These are phyloP conservation scores for Pyrenophora teres DNA, from an alignment of 2,329 filamentous ascomycete species.

Conservation along the genomic window DNA sequence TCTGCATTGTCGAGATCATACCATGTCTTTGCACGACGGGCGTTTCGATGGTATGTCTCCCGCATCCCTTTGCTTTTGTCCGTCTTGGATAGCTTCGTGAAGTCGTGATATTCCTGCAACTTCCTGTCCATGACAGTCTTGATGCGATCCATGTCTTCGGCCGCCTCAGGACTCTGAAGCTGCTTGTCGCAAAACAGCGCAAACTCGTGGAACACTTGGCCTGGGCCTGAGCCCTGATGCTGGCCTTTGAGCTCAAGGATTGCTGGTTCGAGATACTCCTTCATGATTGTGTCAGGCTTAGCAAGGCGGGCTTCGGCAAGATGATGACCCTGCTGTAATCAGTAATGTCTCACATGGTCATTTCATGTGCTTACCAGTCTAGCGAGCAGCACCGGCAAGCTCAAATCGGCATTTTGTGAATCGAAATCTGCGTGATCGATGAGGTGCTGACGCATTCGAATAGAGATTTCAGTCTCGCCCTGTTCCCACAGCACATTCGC, in stretches of 20 bases:
- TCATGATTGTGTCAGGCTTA: slow-evolving; percentile 87
- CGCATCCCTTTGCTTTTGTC: slow-evolving; percentile 52
- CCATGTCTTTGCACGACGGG: slow-evolving; percentile 81
- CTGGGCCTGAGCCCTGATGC: slow-evolving; percentile 72
- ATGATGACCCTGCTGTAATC: slow-evolving; percentile 68
- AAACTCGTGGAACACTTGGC: slow-evolving; percentile 91
- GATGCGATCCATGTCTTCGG: slow-evolving; percentile 83
- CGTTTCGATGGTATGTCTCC: slow-evolving; percentile 60
- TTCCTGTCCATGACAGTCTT: slow-evolving; percentile 80
- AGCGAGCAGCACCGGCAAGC: slow-evolving; percentile 72
- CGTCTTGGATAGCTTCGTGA: slow-evolving; percentile 64
- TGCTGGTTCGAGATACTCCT: slow-evolving; percentile 81
- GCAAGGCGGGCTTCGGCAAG: slow-evolving; percentile 88
- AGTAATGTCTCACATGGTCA: slow-evolving; percentile 5
- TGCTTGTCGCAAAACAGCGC: slow-evolving; percentile 95
- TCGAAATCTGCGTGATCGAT: slow-evolving; percentile 39
- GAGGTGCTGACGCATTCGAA: slow-evolving; percentile 81
- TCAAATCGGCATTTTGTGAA: slow-evolving; percentile 38
- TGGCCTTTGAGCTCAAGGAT: slow-evolving; percentile 77
- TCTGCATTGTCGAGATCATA: slow-evolving; percentile 89
- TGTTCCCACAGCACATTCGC: slow-evolving; percentile 94
- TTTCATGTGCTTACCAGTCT: slow-evolving; percentile 63
- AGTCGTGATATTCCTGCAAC: slow-evolving; percentile 75
- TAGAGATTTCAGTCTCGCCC: slow-evolving; percentile 85
- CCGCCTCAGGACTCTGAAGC: slow-evolving; percentile 79